Base-by-base conservation (phyloP, 2,329 filamentous ascomycete species). In the Cladosporium sp. region DNA sequence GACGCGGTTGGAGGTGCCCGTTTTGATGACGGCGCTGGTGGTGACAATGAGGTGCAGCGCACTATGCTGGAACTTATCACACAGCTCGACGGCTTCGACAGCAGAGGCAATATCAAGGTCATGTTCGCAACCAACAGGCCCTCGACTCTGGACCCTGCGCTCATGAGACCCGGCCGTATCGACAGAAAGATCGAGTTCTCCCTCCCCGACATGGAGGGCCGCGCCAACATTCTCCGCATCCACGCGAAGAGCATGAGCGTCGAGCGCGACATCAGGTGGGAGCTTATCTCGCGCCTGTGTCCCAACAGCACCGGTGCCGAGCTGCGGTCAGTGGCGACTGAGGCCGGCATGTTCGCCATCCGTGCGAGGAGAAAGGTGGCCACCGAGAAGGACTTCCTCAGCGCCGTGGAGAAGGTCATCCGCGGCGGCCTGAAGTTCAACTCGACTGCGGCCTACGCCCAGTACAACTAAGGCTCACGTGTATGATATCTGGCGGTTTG, bases 171-270 rank as follows among this genome's bases (percentile, higher is more conserved):
- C 9, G 92, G 92, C 32, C 91, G 92, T 80, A 97, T 97, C 66
- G 92, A 97, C 72, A 83, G 93, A 66, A 98, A 98, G 81, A 98
- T 98, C 64, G 93, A 98, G 73, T 98, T 98, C 77, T 92, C 90
- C 1, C 81, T 98, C 19, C 93, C 93, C 19, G 93, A 98, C 70
- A 89, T 97, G 63, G 93, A 98, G 72, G 93, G 93, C 48, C 86
- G 93, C 61, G 93, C 93, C 67, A 97, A 96, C 74, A 97, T 98
- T 67, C 82, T 98, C 42, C 87, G 93, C 46, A 98, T 98, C 65
- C 93, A 97, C 76, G 93, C 93, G 65, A 98, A 97, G 86, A 95
- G 89, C 70, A 98, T 98, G 93, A 96, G 90, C 14, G 93, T 98
- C 35, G 93, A 98, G 81, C 84, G 93, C 49, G 93, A 98, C 68